Conservation (phyloP, 1,284 basidiomycete genomes). For the Ceraceosorus guamensis region DNA sequence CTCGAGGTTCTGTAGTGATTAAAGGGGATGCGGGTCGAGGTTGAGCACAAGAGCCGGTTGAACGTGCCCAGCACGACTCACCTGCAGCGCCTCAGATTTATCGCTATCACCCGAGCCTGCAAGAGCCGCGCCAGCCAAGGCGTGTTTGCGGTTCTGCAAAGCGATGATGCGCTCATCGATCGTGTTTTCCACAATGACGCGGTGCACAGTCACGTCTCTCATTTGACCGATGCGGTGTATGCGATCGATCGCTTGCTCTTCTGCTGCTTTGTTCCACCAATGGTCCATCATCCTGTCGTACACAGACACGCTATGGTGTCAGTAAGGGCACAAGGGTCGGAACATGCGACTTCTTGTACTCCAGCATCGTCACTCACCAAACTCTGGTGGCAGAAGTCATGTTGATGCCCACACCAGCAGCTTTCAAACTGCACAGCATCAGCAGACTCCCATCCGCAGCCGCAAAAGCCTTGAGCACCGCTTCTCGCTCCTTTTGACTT, state of each 20-base stretch:
- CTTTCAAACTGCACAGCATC: conserved; percentile 80
- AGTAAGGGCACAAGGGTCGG: not conserved
- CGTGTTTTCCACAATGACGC: conserved; percentile 84
- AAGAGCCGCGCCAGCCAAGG: conserved; percentile 60
- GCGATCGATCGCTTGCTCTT: conserved; percentile 62
- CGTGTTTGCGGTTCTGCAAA: conserved; percentile 91
- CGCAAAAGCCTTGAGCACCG: conserved; percentile 68
- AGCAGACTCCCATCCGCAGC: conserved; percentile 75
- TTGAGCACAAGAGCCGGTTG: too few relatives aligned
- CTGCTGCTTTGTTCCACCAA: conserved; percentile 50
- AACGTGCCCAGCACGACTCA: not conserved
- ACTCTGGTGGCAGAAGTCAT: conserved; percentile 1
- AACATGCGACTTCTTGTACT: too few relatives aligned
- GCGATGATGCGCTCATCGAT: conserved; percentile 62
- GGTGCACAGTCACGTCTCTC: conserved; percentile 76
- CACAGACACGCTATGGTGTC: not conserved
- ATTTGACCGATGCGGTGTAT: conserved; percentile 82
- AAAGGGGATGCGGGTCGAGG: too few relatives aligned
- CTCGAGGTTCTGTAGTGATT: too few relatives aligned
- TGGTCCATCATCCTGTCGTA: conserved; percentile 44
- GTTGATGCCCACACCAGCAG: conserved; percentile 74
- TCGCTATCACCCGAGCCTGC: conserved; percentile 5
- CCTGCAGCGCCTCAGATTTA: conserved; percentile 26
- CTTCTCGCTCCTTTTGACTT: conserved; percentile 73
- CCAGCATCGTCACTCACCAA: not conserved